Conservation (phyloP, 2,329 filamentous ascomycete species). For the Aspergillus tamarii region DNA sequence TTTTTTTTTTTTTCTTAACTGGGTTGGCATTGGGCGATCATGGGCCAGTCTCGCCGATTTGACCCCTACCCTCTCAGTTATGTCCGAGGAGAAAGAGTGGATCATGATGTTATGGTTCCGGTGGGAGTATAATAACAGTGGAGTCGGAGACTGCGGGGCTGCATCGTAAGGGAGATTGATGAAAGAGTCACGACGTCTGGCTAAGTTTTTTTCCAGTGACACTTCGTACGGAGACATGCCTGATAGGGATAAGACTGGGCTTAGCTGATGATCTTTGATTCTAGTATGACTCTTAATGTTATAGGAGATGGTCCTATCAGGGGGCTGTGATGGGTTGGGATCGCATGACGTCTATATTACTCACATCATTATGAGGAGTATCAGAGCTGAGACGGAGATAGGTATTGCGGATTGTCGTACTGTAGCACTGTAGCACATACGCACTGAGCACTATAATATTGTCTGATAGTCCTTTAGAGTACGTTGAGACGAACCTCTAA, state of each 20-base stretch:
- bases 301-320: neutral
- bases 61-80: neutral
- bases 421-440: neutral
- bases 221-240: neutral
- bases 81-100: neutral
- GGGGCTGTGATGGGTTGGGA: neutral
- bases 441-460: neutral
- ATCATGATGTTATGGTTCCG: conserved; percentile 4
- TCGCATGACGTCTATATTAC: neutral
- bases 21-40: neutral
- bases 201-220: neutral
- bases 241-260: neutral
- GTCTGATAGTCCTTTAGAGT: neutral
- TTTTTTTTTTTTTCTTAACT: neutral
- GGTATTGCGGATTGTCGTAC: neutral
- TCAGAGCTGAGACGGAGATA: neutral
- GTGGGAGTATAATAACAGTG: conserved; percentile 2
- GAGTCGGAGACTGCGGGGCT: conserved; percentile 4
- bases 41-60: conserved; percentile 8
- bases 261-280: neutral
- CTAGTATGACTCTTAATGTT: neutral
- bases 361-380: neutral
- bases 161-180: neutral
- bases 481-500: too few species aligned
- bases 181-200: neutral